A percentile compares a stretch with the other conserved stretches of the same genome.
Evolutionary conservation across 2,329 filamentous ascomycete species (phyloP).

Genomic region (Aspergillus sp.): DNA sequence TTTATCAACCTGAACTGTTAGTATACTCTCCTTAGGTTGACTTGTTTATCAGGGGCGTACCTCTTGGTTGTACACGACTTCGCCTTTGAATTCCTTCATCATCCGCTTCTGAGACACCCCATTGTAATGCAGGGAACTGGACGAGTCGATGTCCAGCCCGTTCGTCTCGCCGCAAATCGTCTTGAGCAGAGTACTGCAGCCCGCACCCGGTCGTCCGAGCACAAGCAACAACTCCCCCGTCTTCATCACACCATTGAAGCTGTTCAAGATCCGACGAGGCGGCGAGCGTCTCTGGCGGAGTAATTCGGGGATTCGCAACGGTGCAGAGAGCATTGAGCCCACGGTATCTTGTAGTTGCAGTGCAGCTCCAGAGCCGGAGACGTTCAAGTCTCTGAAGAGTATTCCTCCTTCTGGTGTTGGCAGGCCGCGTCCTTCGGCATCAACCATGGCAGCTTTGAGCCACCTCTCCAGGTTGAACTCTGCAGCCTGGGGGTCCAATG

Average conservation of each 20-base stretch:
- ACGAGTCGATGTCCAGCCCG: constrained; percentile 68
- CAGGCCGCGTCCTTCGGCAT: too few species aligned
- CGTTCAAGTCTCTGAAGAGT: too few species aligned
- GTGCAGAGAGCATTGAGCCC: not conserved
- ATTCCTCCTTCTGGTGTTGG: too few species aligned
- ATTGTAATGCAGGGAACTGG: constrained; percentile 71
- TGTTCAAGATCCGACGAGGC: constrained; percentile 1
- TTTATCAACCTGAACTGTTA: constrained; percentile 62
- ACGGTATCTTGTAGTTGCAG: not conserved
- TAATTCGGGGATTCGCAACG: not conserved
- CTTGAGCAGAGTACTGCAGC: constrained; percentile 79
- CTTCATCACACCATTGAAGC: constrained; percentile 15
- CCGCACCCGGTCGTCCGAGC: constrained; percentile 46
- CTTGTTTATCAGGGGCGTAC: constrained; percentile 2
- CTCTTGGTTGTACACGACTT: constrained; percentile 34
- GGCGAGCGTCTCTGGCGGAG: not conserved
- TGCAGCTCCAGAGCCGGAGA: not conserved
- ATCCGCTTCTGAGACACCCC: constrained; percentile 17
- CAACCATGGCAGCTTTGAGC: too few species aligned
- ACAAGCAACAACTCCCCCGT: constrained; percentile 54
- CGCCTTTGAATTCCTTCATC: constrained; percentile 38
- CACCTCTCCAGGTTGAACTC: too few species aligned
- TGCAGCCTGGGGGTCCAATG: too few species aligned
- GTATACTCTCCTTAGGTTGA: not conserved
- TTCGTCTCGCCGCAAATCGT: constrained; percentile 69